Base-by-base conservation (phyloP, 805 yeast genomes). In the Peterozyma toletana region DNA sequence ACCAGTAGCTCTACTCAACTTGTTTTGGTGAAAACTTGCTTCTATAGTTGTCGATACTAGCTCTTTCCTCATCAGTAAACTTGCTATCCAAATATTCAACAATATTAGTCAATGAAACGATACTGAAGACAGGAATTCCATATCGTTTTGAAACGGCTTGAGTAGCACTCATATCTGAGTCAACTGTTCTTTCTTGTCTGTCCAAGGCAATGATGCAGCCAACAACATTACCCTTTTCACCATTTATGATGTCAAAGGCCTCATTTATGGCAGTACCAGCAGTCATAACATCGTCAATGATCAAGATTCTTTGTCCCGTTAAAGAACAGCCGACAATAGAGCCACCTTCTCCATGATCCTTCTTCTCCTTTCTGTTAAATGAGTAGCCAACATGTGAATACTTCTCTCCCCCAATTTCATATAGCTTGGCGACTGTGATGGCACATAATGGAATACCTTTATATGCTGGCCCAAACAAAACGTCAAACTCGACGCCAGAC, bases 291-390 rank as follows among this genome's bases (percentile, higher is more conserved):
- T 91, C 99, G 63, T 93, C 99, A 49, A 91, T 88, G 55, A 93
- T 86, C 55, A 93, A 68, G 18, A 91, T 78, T 48, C 74, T 74
- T 63, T 90, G 84, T 40, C 76, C 85, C 48, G 74, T 73, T 54
- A 91, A 74, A 5, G 78, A 64, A 38, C 85, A 79, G 33, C 99
- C 99, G 36, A 93, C 98, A 54, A 91, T 86, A 45, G 77, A 77
- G 11, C 99, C 99, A 53, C 98, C 99, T 68, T 91, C 99, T 45
- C 99, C 99, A 60, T 91, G 99, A 60, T 90, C 96, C 67, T 91
- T 91, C 71, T 85, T 84, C 65, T 89, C 96, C 68, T 91, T 93
- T 64, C 99, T 81, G 73, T 91, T 91, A 73, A 88, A 91, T n/a
- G 97, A 80, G 62, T 90, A 93, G 38, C 87, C 88, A 40, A 87